Base-by-base conservation (phyloP, 352 stramenopile genomes). In the Globisporangium spiculum region DNA sequence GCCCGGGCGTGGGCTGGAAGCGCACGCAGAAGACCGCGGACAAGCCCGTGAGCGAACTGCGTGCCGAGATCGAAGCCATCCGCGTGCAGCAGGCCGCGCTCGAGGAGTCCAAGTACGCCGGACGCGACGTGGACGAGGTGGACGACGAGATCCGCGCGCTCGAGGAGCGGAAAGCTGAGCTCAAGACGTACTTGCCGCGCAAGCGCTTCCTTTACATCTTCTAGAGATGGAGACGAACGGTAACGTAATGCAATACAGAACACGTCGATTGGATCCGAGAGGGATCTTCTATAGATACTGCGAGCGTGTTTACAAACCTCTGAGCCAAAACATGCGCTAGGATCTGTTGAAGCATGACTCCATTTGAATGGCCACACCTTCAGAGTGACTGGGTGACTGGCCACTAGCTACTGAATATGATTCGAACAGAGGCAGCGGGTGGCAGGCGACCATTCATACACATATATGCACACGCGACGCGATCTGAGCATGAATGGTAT, bases 121-220 rank as follows among this genome's bases (percentile, higher is more conserved):
- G 81, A 46, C 82, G 88, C 22, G 88, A 95, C 63, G 89, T 95
- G 56, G 88, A 95, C 66, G 88, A 91, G 38, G 83, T 68, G 20
- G 83, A 95, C 63, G 88, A 90, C 44, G 84, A 93, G 74, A 91
- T 95, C 55, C 74, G 66, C 9, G 70, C 60, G 41, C 70, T 93
- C n/a, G 85, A 95, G 67, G 70, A 73, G 50, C 85, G 75, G 20
- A 95, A 95, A 70, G 68, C 63, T n/a, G 80, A 80, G 53, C 69
- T 95, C 30, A 88, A 91, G 79, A 72, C 79, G 46, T 74, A 81
- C 61, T 72, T 95, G 61, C 87, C 87, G 48, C 87, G 82, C 67
- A 92, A 91, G 71, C 82, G 84, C 60, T 92, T 93, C 62, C 63
- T 93, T 48, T 89, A 77, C 72, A 91, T 95, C 65, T 93, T 95